Evolutionary conservation across 2,329 filamentous ascomycete genomes (phyloP).

Genomic region (Diplocarpon mali): DNA sequence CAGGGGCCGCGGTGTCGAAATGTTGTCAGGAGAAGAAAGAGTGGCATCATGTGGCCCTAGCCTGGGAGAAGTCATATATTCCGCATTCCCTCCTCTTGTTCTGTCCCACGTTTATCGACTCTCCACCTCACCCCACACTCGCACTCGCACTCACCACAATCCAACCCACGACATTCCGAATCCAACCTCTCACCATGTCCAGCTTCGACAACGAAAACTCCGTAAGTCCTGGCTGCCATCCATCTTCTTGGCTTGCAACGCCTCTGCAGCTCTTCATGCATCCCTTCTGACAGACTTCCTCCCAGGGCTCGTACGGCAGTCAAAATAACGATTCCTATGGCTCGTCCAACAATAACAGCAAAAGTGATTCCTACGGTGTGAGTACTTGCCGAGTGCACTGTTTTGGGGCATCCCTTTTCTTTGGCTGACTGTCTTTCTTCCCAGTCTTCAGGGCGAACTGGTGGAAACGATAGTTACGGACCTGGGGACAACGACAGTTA

Average conservation of each 20-base stretch:
- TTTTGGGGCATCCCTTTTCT: too few relatives aligned
- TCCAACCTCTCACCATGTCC: slow-evolving; percentile 22
- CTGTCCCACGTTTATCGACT: background rate
- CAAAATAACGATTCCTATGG: slow-evolving; percentile 4
- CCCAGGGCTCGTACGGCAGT: slow-evolving; percentile 14
- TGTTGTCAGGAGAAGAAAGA: too few relatives aligned
- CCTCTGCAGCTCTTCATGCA: too few relatives aligned
- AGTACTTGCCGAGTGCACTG: background rate
- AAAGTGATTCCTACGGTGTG: slow-evolving; percentile 3
- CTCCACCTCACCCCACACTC: background rate
- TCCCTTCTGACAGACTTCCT: slow-evolving; percentile 6
- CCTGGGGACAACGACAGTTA: slow-evolving; percentile 10
- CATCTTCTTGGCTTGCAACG: too few relatives aligned
- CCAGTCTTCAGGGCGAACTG: background rate
- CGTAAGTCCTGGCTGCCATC: slow-evolving; percentile 14
- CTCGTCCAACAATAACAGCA: background rate
- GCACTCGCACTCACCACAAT: background rate
- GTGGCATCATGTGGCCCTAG: too few relatives aligned
- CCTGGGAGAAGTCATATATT: slow-evolving; percentile 2
- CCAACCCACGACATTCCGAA: slow-evolving; percentile 3
- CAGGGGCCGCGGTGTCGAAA: too few relatives aligned
- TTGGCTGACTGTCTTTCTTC: background rate
- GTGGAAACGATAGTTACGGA: background rate
- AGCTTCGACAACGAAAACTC: slow-evolving; percentile 25
- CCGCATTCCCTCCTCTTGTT: background rate